Evolutionary conservation across 805 yeast genomes (phyloP).

Genomic region (Saturnispora silvae): DNA sequence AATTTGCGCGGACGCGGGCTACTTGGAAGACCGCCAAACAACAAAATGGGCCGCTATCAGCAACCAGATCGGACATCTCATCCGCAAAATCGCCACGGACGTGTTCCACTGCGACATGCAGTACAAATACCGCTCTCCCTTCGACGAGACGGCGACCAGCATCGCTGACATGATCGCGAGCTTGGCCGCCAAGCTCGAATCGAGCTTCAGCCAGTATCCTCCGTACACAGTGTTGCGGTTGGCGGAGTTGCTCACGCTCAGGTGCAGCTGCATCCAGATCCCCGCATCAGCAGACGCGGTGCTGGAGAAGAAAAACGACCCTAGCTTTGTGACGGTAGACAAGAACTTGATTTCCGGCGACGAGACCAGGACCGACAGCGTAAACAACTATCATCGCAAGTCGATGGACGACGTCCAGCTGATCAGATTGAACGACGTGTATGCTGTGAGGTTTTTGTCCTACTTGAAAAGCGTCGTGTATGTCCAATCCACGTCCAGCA

Average conservation of each 20-base stretch:
- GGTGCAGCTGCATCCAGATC: not conserved
- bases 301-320: not conserved
- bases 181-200: not conserved
- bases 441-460: conserved; percentile 4
- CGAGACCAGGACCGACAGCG: not conserved
- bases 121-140: conserved; percentile 2
- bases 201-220: not conserved
- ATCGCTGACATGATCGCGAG: conserved; percentile 1
- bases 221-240: conserved; percentile 4
- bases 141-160: not conserved
- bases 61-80: not conserved
- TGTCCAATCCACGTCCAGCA: conserved; percentile 3
- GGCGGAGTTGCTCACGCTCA: conserved; percentile 3
- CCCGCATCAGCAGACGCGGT: conserved; percentile 2
- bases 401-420: conserved; percentile 1
- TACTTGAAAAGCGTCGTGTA: conserved; percentile 1
- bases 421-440: conserved; percentile 4
- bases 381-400: conserved; percentile 5
- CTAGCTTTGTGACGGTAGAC: not conserved
- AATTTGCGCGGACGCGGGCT: conserved; percentile 6
- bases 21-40: conserved; percentile 3
- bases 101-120: conserved; percentile 4
- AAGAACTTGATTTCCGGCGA: conserved; percentile 3
- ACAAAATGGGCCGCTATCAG: conserved; percentile 1
- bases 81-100: not conserved